Evolutionary conservation across 1,284 basidiomycete species (phyloP).

Genomic region (Neonothopanus nambi): DNA sequence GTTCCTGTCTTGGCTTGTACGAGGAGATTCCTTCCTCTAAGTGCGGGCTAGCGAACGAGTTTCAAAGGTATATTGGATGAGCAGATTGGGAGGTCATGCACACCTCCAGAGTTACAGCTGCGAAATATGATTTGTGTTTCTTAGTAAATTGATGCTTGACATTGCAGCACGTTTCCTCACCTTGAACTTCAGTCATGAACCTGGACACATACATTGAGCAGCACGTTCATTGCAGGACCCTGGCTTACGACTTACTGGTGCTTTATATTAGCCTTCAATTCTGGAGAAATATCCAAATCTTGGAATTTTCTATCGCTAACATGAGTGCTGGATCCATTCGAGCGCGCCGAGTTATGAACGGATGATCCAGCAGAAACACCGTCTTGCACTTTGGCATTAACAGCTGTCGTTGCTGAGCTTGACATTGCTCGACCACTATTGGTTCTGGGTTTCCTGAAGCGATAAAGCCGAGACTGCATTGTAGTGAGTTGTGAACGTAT

Average conservation of each 20-base stretch:
- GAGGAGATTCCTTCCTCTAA: constrained; percentile 32
- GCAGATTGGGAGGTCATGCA: neutral
- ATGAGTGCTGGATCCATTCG: neutral
- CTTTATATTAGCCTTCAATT: constrained; percentile 37
- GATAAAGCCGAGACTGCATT: too few relatives aligned
- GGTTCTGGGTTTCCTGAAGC: too few relatives aligned
- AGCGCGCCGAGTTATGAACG: too few relatives aligned
- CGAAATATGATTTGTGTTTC: neutral
- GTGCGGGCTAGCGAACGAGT: constrained; percentile 28
- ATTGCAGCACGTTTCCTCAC: constrained; percentile 26
- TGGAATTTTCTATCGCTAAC: constrained; percentile 22
- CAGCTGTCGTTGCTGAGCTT: too few relatives aligned
- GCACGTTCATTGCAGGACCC: constrained; percentile 7
- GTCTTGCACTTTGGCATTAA: too few relatives aligned
- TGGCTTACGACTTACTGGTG: constrained; percentile 35
- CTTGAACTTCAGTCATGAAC: constrained; percentile 43
- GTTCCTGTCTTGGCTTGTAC: constrained; percentile 53
- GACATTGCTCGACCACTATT: too few relatives aligned
- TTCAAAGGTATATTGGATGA: neutral
- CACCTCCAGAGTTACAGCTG: constrained; percentile 8
- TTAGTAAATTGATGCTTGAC: neutral
- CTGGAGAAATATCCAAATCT: constrained; percentile 30
- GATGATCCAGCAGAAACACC: too few relatives aligned
- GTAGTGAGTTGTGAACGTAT: too few relatives aligned
- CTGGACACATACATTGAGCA: constrained; percentile 19